Percentiles rank a stretch among this genome's conserved stretches.
Evolutionary conservation across 2,329 filamentous ascomycete species (phyloP).

Genomic region (Blastomyces silverae): DNA sequence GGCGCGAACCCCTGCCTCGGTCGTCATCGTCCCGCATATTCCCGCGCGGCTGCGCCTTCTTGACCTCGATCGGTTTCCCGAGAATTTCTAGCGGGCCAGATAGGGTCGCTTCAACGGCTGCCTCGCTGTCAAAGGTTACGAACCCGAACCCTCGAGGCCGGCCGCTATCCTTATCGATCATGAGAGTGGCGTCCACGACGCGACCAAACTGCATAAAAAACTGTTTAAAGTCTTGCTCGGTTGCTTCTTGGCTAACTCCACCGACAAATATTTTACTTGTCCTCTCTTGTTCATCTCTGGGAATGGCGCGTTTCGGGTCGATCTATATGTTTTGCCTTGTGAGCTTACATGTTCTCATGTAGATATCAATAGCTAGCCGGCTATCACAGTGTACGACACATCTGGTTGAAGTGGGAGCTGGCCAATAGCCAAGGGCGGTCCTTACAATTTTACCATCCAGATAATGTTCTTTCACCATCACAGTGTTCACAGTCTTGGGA

Average conservation of each 20-base stretch:
- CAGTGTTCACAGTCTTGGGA: slow-evolving; percentile 94
- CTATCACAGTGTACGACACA: neutral
- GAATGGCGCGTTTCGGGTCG: slow-evolving; percentile 94
- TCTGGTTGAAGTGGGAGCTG: neutral
- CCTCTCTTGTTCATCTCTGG: slow-evolving; percentile 94
- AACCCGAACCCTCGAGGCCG: slow-evolving; percentile 93
- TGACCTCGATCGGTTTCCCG: slow-evolving; percentile 94
- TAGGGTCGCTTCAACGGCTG: slow-evolving; percentile 86
- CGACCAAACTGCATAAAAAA: slow-evolving; percentile 97
- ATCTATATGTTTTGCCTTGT: slow-evolving; percentile 54
- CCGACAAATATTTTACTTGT: slow-evolving; percentile 99
- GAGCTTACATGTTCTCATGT: slow-evolving; percentile 12
- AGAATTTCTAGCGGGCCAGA: slow-evolving; percentile 81
- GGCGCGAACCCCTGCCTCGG: slow-evolving; percentile 47
- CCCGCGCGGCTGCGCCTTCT: slow-evolving; percentile 91
- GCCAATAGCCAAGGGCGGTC: slow-evolving; percentile 16
- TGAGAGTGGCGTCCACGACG: slow-evolving; percentile 92
- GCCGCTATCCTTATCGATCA: slow-evolving; percentile 99
- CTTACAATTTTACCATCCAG: slow-evolving; percentile 94
- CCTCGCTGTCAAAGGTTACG: slow-evolving; percentile 94
- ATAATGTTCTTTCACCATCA: slow-evolving; percentile 99
- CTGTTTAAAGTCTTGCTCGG: slow-evolving; percentile 89
- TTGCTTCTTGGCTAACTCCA: slow-evolving; percentile 94
- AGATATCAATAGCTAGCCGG: neutral
- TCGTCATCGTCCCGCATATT: slow-evolving; percentile 90